Evolutionary conservation across 148 eudicot species (phyloP), one percentile per base, ranked within the genome.

Genomic region (Vaccinium corymbosum): DNA sequence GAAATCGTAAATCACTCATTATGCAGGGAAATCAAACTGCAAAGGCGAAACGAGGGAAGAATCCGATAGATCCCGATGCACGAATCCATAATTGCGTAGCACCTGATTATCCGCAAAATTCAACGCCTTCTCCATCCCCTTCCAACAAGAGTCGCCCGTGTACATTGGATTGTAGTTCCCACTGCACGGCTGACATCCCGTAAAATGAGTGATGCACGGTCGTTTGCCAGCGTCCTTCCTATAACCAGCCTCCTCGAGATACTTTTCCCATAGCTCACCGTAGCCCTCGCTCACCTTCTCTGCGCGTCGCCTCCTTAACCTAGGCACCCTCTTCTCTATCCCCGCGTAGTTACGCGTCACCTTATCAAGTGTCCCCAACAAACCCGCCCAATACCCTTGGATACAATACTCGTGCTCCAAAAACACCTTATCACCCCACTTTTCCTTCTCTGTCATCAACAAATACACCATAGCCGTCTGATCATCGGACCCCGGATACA

Each of bases 61-160:
- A 61, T 85, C 52, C 25, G 16, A 22, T 25, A 87, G 50, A 48
- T 82, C 70, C 15, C 83, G 72, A 2, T 78, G 85, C 35, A 79
- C 32, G 13, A 86, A 82, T 7, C 87, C 87, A 20, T 51, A 86
- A 10, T 62, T 82, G 1, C 80, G 85, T 4, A 86, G 79, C 73
- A 86, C 82, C 14, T 86, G 87, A 82, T 86, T 78, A 71, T 86
- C 85, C 1, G 87, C 87, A 25, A 82, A 82, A 78, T 86, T 86
- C 79, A 86, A 71, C 13, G 84, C 85, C 74, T 29, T 86, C 62
- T 68, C 83, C 79, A 86, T 86, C 29, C 85, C 87, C 6, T 79
- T 80, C 82, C 79, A 66, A 52, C 87, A 86, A 14, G 85, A 79
- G 17, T 82, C 78, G 4, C 78, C 83, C 3, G 59, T n/a, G 52